These are phyloP conservation scores for Copromyces sp. DNA, from an alignment of 495 filamentous ascomycete genomes.

Conservation along the genomic window DNA sequence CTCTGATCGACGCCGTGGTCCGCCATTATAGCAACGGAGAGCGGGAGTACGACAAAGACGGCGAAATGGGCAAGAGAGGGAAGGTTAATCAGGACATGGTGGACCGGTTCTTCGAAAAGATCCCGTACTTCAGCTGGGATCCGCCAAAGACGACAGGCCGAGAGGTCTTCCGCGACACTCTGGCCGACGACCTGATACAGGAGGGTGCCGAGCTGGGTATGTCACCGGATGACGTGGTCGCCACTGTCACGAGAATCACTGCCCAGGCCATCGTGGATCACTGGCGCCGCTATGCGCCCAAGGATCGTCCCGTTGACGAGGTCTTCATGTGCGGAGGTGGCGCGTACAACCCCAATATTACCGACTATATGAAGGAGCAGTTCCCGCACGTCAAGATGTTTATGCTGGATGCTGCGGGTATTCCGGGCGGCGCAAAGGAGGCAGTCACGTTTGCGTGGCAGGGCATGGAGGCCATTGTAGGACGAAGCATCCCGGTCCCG, in stretches of 20 bases:
- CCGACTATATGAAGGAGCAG: conserved; percentile 37
- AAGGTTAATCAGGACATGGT: conserved; percentile 43
- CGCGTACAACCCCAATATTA: conserved; percentile 47
- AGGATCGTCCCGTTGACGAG: conserved; percentile 36
- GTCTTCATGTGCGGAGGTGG: conserved; percentile 53
- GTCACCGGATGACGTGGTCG: conserved; percentile 40
- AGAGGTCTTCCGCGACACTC: conserved; percentile 46
- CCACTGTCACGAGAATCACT: conserved; percentile 47
- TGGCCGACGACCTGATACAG: conserved; percentile 38
- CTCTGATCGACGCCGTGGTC: conserved; percentile 37
- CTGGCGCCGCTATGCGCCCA: conserved; percentile 41
- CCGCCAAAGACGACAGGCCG: conserved; percentile 50
- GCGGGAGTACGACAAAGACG: conserved; percentile 40
- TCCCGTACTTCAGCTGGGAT: conserved; percentile 38
- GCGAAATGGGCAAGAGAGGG: conserved; percentile 42
- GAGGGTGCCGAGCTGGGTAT: conserved; percentile 35
- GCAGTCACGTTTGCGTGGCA: conserved; percentile 50
- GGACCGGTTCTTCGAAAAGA: conserved; percentile 36
- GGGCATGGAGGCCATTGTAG: conserved; percentile 44
- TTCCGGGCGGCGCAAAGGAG: conserved; percentile 46
- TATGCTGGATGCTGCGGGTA: conserved; percentile 45
- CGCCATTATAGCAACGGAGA: conserved; percentile 35
- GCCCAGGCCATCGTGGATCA: conserved; percentile 47
- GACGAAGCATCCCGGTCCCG: conserved; percentile 42
- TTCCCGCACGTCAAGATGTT: conserved; percentile 39